These are phyloP conservation scores for Choiromyces venosus DNA, from an alignment of 495 filamentous ascomycete genomes.

Conservation along the genomic window DNA sequence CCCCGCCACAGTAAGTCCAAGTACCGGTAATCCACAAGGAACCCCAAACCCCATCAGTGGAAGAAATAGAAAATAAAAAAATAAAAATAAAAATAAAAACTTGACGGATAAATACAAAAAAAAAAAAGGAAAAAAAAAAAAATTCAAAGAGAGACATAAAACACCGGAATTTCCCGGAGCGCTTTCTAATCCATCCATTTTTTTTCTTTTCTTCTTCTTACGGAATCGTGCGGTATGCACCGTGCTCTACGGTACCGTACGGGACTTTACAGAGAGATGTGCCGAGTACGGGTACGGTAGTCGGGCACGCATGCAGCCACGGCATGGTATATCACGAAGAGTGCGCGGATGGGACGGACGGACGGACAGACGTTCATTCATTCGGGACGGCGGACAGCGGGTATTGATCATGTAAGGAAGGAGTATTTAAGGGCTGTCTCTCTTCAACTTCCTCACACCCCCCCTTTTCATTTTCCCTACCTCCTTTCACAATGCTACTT, in stretches of 20 bases:
- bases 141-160: constrained; percentile 9
- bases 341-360: background rate
- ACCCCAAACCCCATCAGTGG: constrained; percentile 11
- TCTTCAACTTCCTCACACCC: no score
- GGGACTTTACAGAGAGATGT: no score
- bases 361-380: no score
- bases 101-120: constrained; percentile 8
- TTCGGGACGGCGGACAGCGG: background rate
- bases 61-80: constrained; percentile 1
- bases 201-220: background rate
- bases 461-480: no score
- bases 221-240: background rate
- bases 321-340: background rate
- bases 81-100: constrained; percentile 10
- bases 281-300: background rate
- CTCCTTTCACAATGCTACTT: no score
- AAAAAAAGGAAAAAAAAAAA: constrained; percentile 11
- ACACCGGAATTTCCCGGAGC: background rate
- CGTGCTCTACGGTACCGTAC: background rate
- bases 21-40: background rate
- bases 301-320: background rate
- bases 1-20: background rate
- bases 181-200: background rate
- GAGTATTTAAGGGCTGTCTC: no score
- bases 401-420: background rate